phyloP scores from a whole-genome alignment of 2,329 filamentous ascomycete genomes.

The Hypocreales sp. region DNA sequence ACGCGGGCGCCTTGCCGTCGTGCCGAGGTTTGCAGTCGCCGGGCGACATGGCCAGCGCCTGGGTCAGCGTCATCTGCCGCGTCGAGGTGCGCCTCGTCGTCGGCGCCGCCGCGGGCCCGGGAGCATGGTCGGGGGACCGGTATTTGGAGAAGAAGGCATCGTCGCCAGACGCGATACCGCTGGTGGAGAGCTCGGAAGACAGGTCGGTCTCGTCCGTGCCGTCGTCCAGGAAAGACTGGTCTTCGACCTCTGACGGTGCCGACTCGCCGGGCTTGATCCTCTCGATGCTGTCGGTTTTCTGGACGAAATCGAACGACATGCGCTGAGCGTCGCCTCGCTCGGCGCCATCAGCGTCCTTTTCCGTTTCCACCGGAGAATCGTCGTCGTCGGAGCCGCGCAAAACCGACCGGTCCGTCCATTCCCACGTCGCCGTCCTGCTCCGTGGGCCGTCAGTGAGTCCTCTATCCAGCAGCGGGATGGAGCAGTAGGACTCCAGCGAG shows the following conservation, averaged over 20 bases:
- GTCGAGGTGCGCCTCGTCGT: slow-evolving; percentile 18
- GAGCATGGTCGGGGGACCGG: slow-evolving; percentile 18
- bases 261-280: slow-evolving; percentile 21
- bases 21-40: background rate
- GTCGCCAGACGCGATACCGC: slow-evolving; percentile 29
- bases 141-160: slow-evolving; percentile 6
- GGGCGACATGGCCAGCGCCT: slow-evolving; percentile 20
- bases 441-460: slow-evolving; percentile 37
- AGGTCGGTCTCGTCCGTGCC: slow-evolving; percentile 39
- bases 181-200: slow-evolving; percentile 45
- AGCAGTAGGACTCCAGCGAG: slow-evolving; percentile 62
- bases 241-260: slow-evolving; percentile 11
- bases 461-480: slow-evolving; percentile 61
- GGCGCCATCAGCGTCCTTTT: slow-evolving; percentile 4
- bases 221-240: slow-evolving; percentile 33
- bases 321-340: slow-evolving; percentile 14
- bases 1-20: background rate
- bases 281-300: slow-evolving; percentile 36
- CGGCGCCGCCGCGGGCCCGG: slow-evolving; percentile 8
- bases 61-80: slow-evolving; percentile 30
- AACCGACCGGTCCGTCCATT: slow-evolving; percentile 41
- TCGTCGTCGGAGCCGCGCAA: slow-evolving; percentile 31
- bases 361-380: slow-evolving; percentile 9
- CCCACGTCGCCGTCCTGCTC: slow-evolving; percentile 22
- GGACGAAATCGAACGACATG: slow-evolving; percentile 37